Conservation (phyloP, 805 yeast genomes). For the Clavispora fructus region DNA sequence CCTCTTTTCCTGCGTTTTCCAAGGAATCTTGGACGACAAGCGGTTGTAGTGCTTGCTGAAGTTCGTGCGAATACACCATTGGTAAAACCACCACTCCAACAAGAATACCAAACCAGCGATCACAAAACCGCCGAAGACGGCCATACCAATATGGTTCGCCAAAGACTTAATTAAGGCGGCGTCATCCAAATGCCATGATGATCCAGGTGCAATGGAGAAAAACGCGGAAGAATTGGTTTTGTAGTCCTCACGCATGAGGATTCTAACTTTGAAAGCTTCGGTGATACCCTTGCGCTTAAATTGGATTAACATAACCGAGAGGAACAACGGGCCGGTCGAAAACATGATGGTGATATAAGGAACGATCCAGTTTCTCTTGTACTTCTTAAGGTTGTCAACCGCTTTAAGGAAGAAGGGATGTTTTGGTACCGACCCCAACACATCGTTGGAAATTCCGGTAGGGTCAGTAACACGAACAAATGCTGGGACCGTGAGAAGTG, state of each 20-base stretch:
- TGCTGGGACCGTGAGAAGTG: slow-evolving; percentile 75
- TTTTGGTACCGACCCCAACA: slow-evolving; percentile 81
- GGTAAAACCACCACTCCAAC: slow-evolving; percentile 37
- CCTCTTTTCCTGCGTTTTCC: slow-evolving; percentile 20
- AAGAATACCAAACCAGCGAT: slow-evolving; percentile 41
- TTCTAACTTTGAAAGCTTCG: slow-evolving; percentile 59
- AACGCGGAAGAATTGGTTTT: slow-evolving; percentile 57
- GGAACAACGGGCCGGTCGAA: slow-evolving; percentile 86
- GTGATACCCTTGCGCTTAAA: slow-evolving; percentile 77
- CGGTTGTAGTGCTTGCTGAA: slow-evolving; percentile 20
- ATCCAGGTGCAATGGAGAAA: slow-evolving; percentile 73
- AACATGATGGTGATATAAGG: slow-evolving; percentile 92
- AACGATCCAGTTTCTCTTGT: slow-evolving; percentile 67
- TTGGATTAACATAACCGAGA: slow-evolving; percentile 82
- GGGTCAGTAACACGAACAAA: slow-evolving; percentile 85
- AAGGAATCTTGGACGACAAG: slow-evolving; percentile 7
- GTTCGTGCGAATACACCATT: slow-evolving; percentile 26
- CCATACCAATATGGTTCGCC: slow-evolving; percentile 68
- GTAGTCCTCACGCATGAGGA: slow-evolving; percentile 69
- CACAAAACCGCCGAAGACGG: slow-evolving; percentile 65
- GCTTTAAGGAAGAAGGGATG: slow-evolving; percentile 81
- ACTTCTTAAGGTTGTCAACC: slow-evolving; percentile 55
- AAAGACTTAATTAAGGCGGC: slow-evolving; percentile 71
- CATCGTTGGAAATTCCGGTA: slow-evolving; percentile 88
- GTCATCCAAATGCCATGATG: slow-evolving; percentile 90